A percentile compares a stretch with the other conserved stretches of the same genome.
phyloP scores from a whole-genome alignment of 768 basidiomycete species.

The Kwoniella newhampshirensis region DNA sequence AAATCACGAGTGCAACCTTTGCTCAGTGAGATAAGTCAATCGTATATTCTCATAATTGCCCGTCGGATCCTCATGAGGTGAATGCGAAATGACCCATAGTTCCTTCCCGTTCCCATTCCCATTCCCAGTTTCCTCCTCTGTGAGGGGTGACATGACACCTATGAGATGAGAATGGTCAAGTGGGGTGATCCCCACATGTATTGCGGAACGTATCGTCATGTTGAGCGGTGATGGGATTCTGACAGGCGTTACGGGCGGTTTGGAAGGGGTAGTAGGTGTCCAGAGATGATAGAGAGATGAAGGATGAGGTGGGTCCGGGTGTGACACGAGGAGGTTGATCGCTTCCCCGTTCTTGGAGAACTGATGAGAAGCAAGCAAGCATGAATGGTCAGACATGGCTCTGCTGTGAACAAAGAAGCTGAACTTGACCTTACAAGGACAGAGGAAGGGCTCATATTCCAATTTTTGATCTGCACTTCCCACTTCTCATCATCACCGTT shows the following conservation, averaged over 20 bases:
- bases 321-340: slow-evolving; percentile 15
- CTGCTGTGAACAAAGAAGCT: too few species aligned
- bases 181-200: slow-evolving; percentile 23
- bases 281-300: slow-evolving; percentile 25
- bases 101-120: slow-evolving; percentile 5
- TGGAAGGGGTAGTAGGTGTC: slow-evolving; percentile 4
- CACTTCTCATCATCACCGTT: neutral
- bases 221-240: slow-evolving; percentile 20
- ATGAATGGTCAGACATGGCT: too few species aligned
- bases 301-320: slow-evolving; percentile 11
- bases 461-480: slow-evolving; percentile 14
- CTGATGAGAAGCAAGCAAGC: neutral
- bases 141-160: too few species aligned
- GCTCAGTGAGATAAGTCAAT: slow-evolving; percentile 19
- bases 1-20: too few species aligned
- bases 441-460: too few species aligned
- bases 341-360: slow-evolving; percentile 26
- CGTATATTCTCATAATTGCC: slow-evolving; percentile 30
- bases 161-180: slow-evolving; percentile 31
- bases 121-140: slow-evolving; percentile 18
- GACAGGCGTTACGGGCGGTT: slow-evolving; percentile 4
- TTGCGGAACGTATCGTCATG: slow-evolving; percentile 17
- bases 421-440: too few species aligned
- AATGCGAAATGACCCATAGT: slow-evolving; percentile 25
- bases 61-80: slow-evolving; percentile 27